A percentile compares a stretch with the other conserved stretches of the same genome.
Evolutionary conservation across 192 early-diverging fungal species (phyloP).

Genomic region (Rhizophagus prolifer): DNA sequence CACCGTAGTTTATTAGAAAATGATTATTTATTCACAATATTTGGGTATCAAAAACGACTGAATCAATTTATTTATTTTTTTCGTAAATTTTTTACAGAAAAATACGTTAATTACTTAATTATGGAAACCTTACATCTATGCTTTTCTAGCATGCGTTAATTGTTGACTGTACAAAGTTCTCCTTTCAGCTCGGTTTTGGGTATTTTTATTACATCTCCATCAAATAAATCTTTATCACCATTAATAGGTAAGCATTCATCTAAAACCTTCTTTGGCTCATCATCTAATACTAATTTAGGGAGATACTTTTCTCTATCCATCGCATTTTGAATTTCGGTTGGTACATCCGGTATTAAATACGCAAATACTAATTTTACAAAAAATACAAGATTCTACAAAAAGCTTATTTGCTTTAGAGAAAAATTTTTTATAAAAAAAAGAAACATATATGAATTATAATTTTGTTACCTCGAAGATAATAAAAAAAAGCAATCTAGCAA

Average conservation of each 20-base stretch:
- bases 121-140: too few relatives aligned
- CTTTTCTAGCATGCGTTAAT: too few relatives aligned
- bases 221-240: not conserved
- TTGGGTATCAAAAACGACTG: too few relatives aligned
- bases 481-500: slow-evolving; percentile 38
- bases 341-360: slow-evolving; percentile 39
- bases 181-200: too few relatives aligned
- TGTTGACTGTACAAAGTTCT: too few relatives aligned
- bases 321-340: slow-evolving; percentile 36
- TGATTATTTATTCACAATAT: too few relatives aligned
- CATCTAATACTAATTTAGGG: slow-evolving; percentile 32
- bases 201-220: not conserved
- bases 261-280: too few relatives aligned
- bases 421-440: not conserved
- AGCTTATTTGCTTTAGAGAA: not conserved
- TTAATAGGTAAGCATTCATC: slow-evolving; percentile 29
- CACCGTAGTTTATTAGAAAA: too few relatives aligned
- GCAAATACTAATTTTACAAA: slow-evolving; percentile 35
- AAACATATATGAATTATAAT: not conserved
- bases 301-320: slow-evolving; percentile 45
- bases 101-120: too few relatives aligned
- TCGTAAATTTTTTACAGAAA: too few relatives aligned
- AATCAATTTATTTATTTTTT: too few relatives aligned
- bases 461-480: slow-evolving; percentile 42
- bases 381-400: slow-evolving; percentile 39